Base-by-base conservation (phyloP, 2,329 filamentous ascomycete genomes). In the Nannizzia gypsea region DNA sequence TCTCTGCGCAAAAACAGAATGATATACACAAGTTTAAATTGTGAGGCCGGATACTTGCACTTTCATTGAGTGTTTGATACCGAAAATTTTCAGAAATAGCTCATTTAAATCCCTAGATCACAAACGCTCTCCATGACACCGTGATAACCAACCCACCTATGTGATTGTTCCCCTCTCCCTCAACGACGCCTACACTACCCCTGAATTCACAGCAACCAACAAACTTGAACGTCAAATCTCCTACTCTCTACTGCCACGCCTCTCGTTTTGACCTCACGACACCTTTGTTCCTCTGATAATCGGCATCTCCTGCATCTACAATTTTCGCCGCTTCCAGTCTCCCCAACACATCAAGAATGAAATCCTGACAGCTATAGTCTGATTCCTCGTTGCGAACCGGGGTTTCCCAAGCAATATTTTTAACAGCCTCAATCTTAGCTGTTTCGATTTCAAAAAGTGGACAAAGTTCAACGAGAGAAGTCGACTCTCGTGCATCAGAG, bases 341-440 rank as follows among this genome's bases (percentile, higher is more conserved):
- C 15, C 65, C 38, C 22, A 69, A 52, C 52, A 69, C 56, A 9
- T 68, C 67, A 55, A 68, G 63, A 1, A 68, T 62, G 46, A 67
- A 69, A 55, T 67, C 64, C 55, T 69, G 66, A 59, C 65, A 68
- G 42, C 67, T 69, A 59, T 60, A 68, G 22, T 63, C 66, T 11
- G 61, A 34, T 20, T 38, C 50, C 11, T 68, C 64, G 59, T 68
- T 68, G 48, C 61, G 63, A 9, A 69, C 56, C 1, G 59, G 22
- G 8, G 59, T 55, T 17, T 64, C 62, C 13, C 57, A 48, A 11
- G 63, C 66, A 31, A 60, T 56, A 6, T 59, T 58, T 34, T 64
- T 57, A 57, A 67, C 62, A 8, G 59, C n/a, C 22, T 24, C 13
- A 36, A 63, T 57, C 22, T 61, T 54, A 26, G 60, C 8, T 6